These are phyloP conservation scores for Monosporascus sp. DNA, from an alignment of 2,329 filamentous ascomycete species.

Conservation along the genomic window DNA sequence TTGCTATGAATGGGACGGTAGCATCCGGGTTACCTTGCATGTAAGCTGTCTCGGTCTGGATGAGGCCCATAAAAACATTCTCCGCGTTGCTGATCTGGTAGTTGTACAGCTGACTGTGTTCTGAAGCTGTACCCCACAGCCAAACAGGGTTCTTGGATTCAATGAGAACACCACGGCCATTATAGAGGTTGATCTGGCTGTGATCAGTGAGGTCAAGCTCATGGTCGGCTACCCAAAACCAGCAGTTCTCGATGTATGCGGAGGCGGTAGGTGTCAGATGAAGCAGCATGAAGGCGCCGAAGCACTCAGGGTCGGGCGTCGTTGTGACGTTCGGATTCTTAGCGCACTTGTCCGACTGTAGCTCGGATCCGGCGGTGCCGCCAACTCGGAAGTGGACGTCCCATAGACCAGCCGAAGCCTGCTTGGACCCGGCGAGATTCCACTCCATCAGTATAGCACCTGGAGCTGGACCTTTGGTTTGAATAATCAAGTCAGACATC, in stretches of 20 bases:
- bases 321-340: conserved; percentile 66
- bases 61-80: conserved; percentile 75
- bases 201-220: conserved; percentile 72
- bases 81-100: conserved; percentile 76
- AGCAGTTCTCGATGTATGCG: conserved; percentile 81
- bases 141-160: conserved; percentile 74
- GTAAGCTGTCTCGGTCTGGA: conserved; percentile 88
- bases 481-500: conserved; percentile 81
- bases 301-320: conserved; percentile 59
- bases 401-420: conserved; percentile 78
- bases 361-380: conserved; percentile 74
- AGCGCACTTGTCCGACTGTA: conserved; percentile 73
- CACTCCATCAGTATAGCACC: conserved; percentile 89
- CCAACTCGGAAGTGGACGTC: conserved; percentile 95
- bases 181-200: conserved; percentile 81
- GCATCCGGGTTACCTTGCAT: conserved; percentile 80
- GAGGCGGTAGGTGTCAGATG: conserved; percentile 59
- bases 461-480: conserved; percentile 75
- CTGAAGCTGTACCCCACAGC: conserved; percentile 72
- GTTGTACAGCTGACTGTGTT: conserved; percentile 68
- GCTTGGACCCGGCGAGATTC: conserved; percentile 67
- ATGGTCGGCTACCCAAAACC: conserved; percentile 89
- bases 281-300: conserved; percentile 67
- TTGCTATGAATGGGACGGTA: conserved; percentile 56
- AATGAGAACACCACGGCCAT: conserved; percentile 76